These are phyloP conservation scores for Rhizopus stolonifer DNA, from an alignment of 371 early-diverging fungal species.

Conservation along the genomic window DNA sequence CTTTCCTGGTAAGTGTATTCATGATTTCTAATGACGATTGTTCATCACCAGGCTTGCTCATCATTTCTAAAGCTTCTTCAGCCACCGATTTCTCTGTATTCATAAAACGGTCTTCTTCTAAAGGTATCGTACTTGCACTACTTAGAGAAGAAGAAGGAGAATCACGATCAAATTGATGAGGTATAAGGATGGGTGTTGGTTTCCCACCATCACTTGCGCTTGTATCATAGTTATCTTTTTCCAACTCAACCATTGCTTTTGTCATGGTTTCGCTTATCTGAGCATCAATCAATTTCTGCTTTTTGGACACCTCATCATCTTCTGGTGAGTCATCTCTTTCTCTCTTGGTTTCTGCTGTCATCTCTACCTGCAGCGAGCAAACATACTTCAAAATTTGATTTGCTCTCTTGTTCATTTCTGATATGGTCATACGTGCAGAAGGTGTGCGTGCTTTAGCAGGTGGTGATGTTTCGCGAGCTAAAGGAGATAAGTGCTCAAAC, in stretches of 20 bases:
- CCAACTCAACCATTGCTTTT: constrained; percentile 8
- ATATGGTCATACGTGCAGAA: constrained; percentile 43
- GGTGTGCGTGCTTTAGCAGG: constrained; percentile 51
- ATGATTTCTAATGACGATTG: constrained; percentile 47
- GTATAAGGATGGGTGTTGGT: constrained; percentile 36
- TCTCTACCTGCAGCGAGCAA: constrained; percentile 52
- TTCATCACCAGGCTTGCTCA: constrained; percentile 9
- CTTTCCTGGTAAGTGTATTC: constrained; percentile 37
- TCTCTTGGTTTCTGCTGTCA: constrained; percentile 30
- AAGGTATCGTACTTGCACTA: constrained; percentile 34
- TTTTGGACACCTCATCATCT: constrained; percentile 5
- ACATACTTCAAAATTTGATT: constrained; percentile 59
- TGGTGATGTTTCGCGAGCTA: constrained; percentile 26
- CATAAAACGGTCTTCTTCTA: constrained; percentile 15
- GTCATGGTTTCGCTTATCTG: constrained; percentile 20
- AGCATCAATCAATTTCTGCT: constrained; percentile 16
- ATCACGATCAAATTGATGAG: constrained; percentile 19
- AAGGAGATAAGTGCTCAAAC: constrained; percentile 19
- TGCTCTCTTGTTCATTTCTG: constrained; percentile 59
- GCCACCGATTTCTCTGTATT: constrained; percentile 29
- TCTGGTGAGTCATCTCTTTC: constrained; percentile 17
- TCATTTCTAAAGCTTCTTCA: constrained; percentile 26
- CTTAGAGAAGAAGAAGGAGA: constrained; percentile 29
- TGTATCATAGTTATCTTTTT: neutral
- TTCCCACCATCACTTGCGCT: constrained; percentile 6